A percentile compares a stretch with the other conserved stretches of the same genome.
Evolutionary conservation across 176 grass and related monocot species (phyloP).

Genomic region (Alopecurus myosuroides): DNA sequence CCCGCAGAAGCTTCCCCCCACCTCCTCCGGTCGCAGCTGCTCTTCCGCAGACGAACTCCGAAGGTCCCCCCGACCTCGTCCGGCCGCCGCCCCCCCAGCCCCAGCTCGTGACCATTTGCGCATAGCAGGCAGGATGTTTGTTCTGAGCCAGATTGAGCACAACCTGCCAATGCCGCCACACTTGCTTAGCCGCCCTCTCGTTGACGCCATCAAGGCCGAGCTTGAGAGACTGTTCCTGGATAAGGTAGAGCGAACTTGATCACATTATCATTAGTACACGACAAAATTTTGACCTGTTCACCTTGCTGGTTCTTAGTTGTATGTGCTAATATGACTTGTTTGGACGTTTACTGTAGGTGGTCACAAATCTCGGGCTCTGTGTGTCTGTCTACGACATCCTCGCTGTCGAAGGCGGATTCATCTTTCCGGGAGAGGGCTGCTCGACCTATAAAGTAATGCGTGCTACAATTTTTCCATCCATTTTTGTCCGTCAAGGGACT

Average conservation of each 20-base stretch:
- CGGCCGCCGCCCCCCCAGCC: neutral
- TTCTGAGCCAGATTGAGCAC: conserved; percentile 70
- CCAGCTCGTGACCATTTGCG: neutral
- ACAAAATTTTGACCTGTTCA: neutral
- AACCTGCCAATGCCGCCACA: conserved; percentile 70
- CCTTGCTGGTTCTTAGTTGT: neutral
- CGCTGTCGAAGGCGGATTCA: conserved; percentile 64
- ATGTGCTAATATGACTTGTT: neutral
- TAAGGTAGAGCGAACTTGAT: conserved; percentile 41
- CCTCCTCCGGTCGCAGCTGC: neutral
- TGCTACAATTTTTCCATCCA: neutral
- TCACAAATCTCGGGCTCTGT: conserved; percentile 73
- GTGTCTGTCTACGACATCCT: conserved; percentile 76
- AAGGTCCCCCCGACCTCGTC: neutral
- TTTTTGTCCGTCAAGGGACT: neutral
- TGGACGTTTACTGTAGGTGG: conserved; percentile 37
- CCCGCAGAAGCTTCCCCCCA: neutral
- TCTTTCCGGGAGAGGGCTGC: conserved; percentile 72
- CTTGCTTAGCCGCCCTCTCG: conserved; percentile 60
- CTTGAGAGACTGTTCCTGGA: conserved; percentile 80
- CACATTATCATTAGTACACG: neutral
- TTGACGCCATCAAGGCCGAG: conserved; percentile 60
- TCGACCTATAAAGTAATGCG: conserved; percentile 68
- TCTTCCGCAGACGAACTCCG: neutral
- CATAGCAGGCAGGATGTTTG: conserved; percentile 52